Conservation (phyloP, 2,329 filamentous ascomycete genomes). For the Macrophomina tecta region DNA sequence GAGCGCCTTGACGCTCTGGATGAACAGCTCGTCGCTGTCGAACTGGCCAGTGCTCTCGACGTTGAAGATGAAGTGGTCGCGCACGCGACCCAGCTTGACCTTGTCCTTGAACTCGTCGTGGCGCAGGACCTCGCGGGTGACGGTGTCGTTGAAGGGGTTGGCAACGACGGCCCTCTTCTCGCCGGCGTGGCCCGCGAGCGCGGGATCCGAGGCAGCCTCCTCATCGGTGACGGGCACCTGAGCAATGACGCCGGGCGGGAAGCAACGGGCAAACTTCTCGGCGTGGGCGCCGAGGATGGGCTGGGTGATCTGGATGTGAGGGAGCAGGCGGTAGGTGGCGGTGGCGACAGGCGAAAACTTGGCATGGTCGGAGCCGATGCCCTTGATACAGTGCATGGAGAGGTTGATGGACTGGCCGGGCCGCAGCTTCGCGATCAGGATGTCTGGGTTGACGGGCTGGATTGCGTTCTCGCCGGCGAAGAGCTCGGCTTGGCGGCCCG, state of each 20-base stretch:
- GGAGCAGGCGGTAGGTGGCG: constrained; percentile 88
- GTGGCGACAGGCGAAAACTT: constrained; percentile 98
- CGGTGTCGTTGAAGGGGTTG: constrained; percentile 91
- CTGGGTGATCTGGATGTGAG: constrained; percentile 79
- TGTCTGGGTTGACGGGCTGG: constrained; percentile 83
- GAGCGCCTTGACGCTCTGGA: constrained; percentile 84
- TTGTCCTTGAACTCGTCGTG: constrained; percentile 94
- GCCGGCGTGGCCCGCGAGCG: constrained; percentile 70
- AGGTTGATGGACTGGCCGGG: constrained; percentile 87
- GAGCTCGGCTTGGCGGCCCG: constrained; percentile 60
- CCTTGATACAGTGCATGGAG: constrained; percentile 93
- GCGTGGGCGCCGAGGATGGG: constrained; percentile 89
- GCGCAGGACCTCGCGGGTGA: constrained; percentile 88
- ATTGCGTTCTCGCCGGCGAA: constrained; percentile 65
- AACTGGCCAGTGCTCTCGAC: constrained; percentile 96
- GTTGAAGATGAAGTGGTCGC: constrained; percentile 97
- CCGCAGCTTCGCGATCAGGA: constrained; percentile 90
- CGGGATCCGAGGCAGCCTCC: constrained; percentile 71
- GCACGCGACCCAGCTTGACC: constrained; percentile 86
- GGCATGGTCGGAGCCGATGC: constrained; percentile 89
- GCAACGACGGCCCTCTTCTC: constrained; percentile 86
- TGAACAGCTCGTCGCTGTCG: constrained; percentile 89
- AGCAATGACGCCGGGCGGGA: constrained; percentile 84
- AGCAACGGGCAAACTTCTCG: constrained; percentile 87
- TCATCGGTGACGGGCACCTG: constrained; percentile 73